These are phyloP conservation scores for Coffea humblotiana DNA, from an alignment of 305 asterid species.

Conservation along the genomic window DNA sequence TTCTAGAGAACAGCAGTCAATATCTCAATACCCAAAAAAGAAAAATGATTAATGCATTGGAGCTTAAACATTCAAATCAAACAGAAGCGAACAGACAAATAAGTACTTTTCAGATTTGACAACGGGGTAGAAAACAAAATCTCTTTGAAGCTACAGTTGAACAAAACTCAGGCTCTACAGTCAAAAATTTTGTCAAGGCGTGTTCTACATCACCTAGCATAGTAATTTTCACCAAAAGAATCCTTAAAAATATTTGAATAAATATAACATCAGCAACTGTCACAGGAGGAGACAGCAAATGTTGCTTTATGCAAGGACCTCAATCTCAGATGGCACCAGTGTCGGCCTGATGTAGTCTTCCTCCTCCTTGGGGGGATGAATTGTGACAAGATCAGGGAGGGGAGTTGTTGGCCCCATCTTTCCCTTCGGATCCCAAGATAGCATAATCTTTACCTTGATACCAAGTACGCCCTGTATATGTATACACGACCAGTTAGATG, in stretches of 20 bases:
- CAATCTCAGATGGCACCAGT: constrained; percentile 33
- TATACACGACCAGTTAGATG: background rate
- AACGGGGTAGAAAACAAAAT: background rate
- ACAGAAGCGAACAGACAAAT: background rate
- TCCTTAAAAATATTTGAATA: background rate
- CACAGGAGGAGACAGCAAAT: background rate
- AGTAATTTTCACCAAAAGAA: background rate
- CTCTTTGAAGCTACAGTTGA: background rate
- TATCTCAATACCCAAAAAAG: background rate
- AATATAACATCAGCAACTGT: background rate
- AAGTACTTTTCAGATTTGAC: background rate
- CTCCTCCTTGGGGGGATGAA: constrained; percentile 52
- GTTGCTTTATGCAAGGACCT: constrained; percentile 16
- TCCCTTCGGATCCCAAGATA: constrained; percentile 58
- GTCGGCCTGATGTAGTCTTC: constrained; percentile 32
- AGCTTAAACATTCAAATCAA: background rate
- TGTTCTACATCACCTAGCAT: background rate
- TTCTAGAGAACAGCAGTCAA: background rate
- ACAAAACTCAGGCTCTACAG: background rate
- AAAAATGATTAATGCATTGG: background rate
- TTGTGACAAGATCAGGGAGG: constrained; percentile 55
- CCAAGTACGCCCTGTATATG: constrained; percentile 49
- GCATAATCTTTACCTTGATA: constrained; percentile 62
- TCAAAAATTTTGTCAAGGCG: background rate
- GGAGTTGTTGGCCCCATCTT: constrained; percentile 61